Percentiles rank a stretch among this genome's conserved stretches.
phyloP scores from a whole-genome alignment of 2,329 filamentous ascomycete genomes.

The Botryotinia calthae region DNA sequence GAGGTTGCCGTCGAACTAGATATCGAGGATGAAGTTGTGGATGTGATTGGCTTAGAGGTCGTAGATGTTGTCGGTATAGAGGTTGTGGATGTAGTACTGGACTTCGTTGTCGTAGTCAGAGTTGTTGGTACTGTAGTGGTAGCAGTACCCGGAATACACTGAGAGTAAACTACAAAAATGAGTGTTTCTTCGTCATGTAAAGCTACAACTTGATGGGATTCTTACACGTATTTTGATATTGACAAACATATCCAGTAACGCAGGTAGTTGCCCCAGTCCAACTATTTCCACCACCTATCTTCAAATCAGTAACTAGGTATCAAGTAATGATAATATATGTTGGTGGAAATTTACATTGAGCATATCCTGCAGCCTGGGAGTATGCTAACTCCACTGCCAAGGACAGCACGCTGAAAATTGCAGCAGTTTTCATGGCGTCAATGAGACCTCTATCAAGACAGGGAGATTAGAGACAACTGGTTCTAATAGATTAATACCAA shows the following conservation, averaged over 20 bases:
- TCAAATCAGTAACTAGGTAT: neutral
- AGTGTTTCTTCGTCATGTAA: neutral
- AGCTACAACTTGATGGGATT: neutral
- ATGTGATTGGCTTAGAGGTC: constrained; percentile 10
- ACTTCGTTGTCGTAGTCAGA: constrained; percentile 9
- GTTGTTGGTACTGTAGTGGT: constrained; percentile 6
- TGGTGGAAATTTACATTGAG: constrained; percentile 17
- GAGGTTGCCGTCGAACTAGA: constrained; percentile 3
- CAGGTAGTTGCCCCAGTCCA: constrained; percentile 19
- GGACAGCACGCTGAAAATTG: constrained; percentile 2
- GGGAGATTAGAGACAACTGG: neutral
- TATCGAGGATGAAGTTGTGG: constrained; percentile 5
- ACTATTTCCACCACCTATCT: constrained; percentile 8
- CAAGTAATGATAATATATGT: neutral
- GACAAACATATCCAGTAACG: constrained; percentile 16
- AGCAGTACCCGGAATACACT: constrained; percentile 21
- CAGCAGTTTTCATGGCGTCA: constrained; percentile 13
- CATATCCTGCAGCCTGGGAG: constrained; percentile 14
- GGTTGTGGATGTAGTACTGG: neutral
- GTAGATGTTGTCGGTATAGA: constrained; percentile 11
- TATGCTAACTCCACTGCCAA: constrained; percentile 17
- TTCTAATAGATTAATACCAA: neutral
- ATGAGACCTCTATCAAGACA: neutral
- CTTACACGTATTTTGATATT: constrained; percentile 20
- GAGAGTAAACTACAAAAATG: constrained; percentile 20